Percentiles rank a stretch among this genome's conserved stretches.
phyloP scores from a whole-genome alignment of 2,329 filamentous ascomycete genomes.

The Aureobasidium sp. region DNA sequence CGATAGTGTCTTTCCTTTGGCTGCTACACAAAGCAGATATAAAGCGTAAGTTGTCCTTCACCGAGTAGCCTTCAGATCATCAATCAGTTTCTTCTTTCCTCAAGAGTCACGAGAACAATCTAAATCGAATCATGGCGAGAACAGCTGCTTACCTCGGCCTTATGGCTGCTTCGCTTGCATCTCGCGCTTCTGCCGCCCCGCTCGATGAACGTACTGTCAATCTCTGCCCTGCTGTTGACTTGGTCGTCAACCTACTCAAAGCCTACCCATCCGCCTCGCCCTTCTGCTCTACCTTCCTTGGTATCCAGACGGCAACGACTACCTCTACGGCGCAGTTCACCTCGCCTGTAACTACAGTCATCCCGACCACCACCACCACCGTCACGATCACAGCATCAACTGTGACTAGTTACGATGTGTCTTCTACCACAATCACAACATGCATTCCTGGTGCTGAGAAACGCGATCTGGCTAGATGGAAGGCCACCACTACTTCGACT shows the following conservation, averaged over 20 bases:
- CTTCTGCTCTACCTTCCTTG: constrained; percentile 17
- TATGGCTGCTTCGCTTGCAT: neutral
- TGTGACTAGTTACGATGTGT: neutral
- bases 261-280: constrained; percentile 1
- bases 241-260: neutral
- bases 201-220: neutral
- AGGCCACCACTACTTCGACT: constrained; percentile 13
- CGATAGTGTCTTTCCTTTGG: neutral
- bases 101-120: neutral
- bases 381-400: neutral
- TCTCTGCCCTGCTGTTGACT: neutral
- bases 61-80: neutral
- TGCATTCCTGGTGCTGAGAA: neutral
- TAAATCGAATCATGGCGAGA: neutral
- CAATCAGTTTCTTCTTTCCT: neutral
- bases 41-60: neutral
- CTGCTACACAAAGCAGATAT: neutral
- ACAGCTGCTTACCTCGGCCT: constrained; percentile 28
- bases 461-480: constrained; percentile 1
- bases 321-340: constrained; percentile 9
- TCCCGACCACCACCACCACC: neutral
- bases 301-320: constrained; percentile 2
- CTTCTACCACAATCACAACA: constrained; percentile 5
- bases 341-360: constrained; percentile 6
- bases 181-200: neutral